Conservation (phyloP, 1,139 yeast species). For the Suhomyces chickasaworum region DNA sequence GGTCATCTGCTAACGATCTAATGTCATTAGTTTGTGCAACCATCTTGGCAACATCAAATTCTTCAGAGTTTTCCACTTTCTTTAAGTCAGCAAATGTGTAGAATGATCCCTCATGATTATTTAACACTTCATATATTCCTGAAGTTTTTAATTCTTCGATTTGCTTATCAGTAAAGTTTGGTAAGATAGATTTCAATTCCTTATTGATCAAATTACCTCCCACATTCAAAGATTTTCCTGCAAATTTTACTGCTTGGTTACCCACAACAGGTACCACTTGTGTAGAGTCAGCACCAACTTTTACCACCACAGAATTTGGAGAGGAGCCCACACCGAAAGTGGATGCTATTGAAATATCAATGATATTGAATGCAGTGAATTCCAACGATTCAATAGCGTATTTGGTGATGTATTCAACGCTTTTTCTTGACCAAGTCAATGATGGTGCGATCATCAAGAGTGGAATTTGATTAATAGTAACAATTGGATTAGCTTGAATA, state of each 20-base stretch:
- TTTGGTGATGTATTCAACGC: constrained; percentile 69
- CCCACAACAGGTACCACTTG: constrained; percentile 81
- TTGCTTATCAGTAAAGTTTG: constrained; percentile 58
- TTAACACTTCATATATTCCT: constrained; percentile 72
- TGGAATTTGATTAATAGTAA: constrained; percentile 50
- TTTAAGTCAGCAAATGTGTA: constrained; percentile 56
- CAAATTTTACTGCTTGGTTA: constrained; percentile 59
- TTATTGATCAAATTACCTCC: constrained; percentile 72
- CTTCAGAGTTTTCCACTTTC: constrained; percentile 52
- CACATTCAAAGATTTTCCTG: constrained; percentile 48
- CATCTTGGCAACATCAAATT: constrained; percentile 86
- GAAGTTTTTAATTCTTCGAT: constrained; percentile 77
- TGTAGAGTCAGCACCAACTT: constrained; percentile 74
- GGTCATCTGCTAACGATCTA: constrained; percentile 29
- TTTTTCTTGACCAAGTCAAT: constrained; percentile 66
- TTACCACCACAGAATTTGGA: constrained; percentile 69
- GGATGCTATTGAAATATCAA: constrained; percentile 71
- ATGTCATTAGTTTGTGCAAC: constrained; percentile 71
- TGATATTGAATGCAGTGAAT: constrained; percentile 69
- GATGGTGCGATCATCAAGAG: constrained; percentile 63
- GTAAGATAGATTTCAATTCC: constrained; percentile 53
- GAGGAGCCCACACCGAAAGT: constrained; percentile 72
- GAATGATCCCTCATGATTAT: constrained; percentile 58
- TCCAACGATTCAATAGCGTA: constrained; percentile 75
- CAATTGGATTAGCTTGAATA: constrained; percentile 50